These are phyloP conservation scores for Naganishia kalamii DNA, from an alignment of 768 basidiomycete species.

Conservation along the genomic window DNA sequence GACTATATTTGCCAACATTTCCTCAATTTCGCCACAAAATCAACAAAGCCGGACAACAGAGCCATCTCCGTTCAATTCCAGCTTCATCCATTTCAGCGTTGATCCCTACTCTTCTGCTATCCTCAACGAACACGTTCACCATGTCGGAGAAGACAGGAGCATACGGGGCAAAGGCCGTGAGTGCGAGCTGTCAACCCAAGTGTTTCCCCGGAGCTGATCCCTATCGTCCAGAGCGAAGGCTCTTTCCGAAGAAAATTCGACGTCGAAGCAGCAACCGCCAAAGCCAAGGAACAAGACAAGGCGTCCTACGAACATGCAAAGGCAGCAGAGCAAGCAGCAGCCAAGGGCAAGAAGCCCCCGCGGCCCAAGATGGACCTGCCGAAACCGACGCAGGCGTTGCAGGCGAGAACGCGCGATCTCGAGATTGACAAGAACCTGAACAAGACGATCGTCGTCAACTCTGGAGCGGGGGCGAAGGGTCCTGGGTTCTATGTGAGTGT, in stretches of 20 bases:
- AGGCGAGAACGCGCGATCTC: slow-evolving; percentile 73
- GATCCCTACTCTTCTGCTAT: neutral
- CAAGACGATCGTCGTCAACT: slow-evolving; percentile 87
- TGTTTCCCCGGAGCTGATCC: too few relatives aligned
- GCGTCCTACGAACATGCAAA: slow-evolving; percentile 76
- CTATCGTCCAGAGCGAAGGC: neutral
- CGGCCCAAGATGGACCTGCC: slow-evolving; percentile 52
- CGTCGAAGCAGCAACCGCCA: slow-evolving; percentile 57
- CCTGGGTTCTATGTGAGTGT: slow-evolving; percentile 66
- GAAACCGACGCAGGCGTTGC: slow-evolving; percentile 87
- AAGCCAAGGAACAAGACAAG: slow-evolving; percentile 46
- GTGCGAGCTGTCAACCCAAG: neutral
- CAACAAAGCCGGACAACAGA: neutral
- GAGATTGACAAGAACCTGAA: slow-evolving; percentile 90
- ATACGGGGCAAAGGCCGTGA: slow-evolving; percentile 8
- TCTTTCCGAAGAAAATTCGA: slow-evolving; percentile 75
- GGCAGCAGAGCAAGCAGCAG: slow-evolving; percentile 47
- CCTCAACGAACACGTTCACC: neutral
- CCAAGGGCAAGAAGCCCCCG: slow-evolving; percentile 50
- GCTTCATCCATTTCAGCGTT: neutral
- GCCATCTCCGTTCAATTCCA: neutral
- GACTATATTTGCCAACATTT: too few relatives aligned
- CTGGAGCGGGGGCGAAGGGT: slow-evolving; percentile 55
- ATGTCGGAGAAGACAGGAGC: slow-evolving; percentile 14
- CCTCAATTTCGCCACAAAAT: slow-evolving; percentile 12